These are phyloP conservation scores for Zasmidium citrigriseum DNA, from an alignment of 2,329 filamentous ascomycete genomes.

Conservation along the genomic window DNA sequence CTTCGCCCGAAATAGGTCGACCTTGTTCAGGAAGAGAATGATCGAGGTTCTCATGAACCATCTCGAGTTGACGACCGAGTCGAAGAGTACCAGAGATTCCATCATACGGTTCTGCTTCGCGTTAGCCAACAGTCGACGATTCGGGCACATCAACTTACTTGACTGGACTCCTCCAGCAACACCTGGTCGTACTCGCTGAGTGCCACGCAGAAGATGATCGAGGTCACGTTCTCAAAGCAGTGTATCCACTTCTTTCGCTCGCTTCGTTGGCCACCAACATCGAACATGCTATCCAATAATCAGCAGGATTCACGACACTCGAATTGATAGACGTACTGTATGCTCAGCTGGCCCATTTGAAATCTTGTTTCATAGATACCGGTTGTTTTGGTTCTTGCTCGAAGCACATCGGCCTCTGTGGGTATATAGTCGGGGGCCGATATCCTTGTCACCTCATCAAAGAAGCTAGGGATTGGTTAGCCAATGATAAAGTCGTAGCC, in stretches of 20 bases:
- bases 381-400: slow-evolving; percentile 95
- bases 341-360: slow-evolving; percentile 97
- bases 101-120: slow-evolving; percentile 89
- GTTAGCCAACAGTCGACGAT: slow-evolving; percentile 26
- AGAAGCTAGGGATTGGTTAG: slow-evolving; percentile 69
- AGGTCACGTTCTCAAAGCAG: slow-evolving; percentile 99
- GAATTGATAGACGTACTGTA: slow-evolving; percentile 97
- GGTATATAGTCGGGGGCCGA: slow-evolving; percentile 83
- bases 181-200: slow-evolving; percentile 98
- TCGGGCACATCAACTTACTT: slow-evolving; percentile 60
- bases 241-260: slow-evolving; percentile 99
- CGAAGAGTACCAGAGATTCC: slow-evolving; percentile 94
- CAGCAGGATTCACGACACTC: too few relatives aligned
- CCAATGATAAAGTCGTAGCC: slow-evolving; percentile 10
- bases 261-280: slow-evolving; percentile 94
- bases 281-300: slow-evolving; percentile 99
- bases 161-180: slow-evolving; percentile 92
- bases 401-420: slow-evolving; percentile 89
- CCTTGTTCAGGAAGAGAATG: slow-evolving; percentile 98
- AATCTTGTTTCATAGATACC: slow-evolving; percentile 99
- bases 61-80: slow-evolving; percentile 96
- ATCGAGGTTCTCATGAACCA: slow-evolving; percentile 99
- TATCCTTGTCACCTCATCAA: slow-evolving; percentile 88
- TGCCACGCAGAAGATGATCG: slow-evolving; percentile 98
- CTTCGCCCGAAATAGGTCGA: slow-evolving; percentile 97